Conservation (phyloP, 1,284 basidiomycete genomes). For the Moesziomyces antarcticus region DNA sequence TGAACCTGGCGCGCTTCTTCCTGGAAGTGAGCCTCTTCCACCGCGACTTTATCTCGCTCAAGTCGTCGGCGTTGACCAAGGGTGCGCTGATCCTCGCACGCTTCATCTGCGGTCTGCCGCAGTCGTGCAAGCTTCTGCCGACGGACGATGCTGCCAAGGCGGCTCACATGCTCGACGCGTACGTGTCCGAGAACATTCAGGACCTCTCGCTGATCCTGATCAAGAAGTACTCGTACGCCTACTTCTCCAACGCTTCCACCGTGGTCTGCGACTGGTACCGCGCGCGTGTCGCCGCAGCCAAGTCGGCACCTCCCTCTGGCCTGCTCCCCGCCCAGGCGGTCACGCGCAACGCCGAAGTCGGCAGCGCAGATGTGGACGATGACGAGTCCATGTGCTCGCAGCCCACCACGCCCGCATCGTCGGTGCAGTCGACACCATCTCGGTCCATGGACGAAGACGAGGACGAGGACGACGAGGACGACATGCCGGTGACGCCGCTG, state of each 20-base stretch:
- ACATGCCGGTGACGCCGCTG: constrained; percentile 66
- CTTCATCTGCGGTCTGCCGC: constrained; percentile 73
- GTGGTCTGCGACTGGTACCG: constrained; percentile 89
- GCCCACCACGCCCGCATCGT: constrained; percentile 56
- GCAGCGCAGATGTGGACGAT: constrained; percentile 46
- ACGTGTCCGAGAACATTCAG: constrained; percentile 84
- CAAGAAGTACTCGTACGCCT: constrained; percentile 95
- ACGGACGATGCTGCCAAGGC: constrained; percentile 45
- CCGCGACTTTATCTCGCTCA: constrained; percentile 88
- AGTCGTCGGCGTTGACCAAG: constrained; percentile 85
- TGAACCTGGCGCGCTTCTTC: constrained; percentile 93
- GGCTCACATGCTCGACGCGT: constrained; percentile 84
- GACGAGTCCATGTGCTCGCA: constrained; percentile 60
- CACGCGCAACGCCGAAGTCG: constrained; percentile 31
- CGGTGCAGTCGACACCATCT: constrained; percentile 64
- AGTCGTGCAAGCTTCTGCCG: constrained; percentile 28
- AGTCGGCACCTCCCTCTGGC: constrained; percentile 25
- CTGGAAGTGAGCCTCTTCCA: constrained; percentile 99
- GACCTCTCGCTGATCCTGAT: constrained; percentile 91
- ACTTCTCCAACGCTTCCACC: constrained; percentile 92
- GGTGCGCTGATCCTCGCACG: constrained; percentile 89
- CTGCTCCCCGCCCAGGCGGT: constrained; percentile 49
- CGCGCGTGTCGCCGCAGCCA: constrained; percentile 31
- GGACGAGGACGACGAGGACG: constrained; percentile 64
- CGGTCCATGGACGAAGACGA: constrained; percentile 63